Percentiles rank a stretch among this genome's conserved stretches.
phyloP scores from a whole-genome alignment of 169 alveolate genomes.

The Eimeria sp. region DNA sequence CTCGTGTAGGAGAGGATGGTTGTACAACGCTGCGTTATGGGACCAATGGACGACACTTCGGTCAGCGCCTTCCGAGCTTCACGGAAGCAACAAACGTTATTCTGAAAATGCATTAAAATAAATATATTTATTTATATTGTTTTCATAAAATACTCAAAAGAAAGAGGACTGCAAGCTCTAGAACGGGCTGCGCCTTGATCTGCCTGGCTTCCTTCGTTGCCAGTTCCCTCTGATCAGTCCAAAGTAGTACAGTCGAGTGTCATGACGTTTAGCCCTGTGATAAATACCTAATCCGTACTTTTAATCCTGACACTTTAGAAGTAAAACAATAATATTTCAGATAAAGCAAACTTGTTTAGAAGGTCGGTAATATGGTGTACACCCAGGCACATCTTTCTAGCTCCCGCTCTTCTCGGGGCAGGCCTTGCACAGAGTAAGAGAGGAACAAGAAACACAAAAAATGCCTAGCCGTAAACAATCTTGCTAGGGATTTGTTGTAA shows the following conservation, averaged over 20 bases:
- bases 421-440: too few relatives aligned
- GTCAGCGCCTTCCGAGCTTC: neutral
- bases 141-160: neutral
- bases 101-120: conserved; percentile 1
- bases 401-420: too few relatives aligned
- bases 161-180: neutral
- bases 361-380: neutral
- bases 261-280: neutral
- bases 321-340: neutral
- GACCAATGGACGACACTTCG: conserved; percentile 36
- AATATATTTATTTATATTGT: neutral
- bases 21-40: neutral
- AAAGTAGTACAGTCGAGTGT: conserved; percentile 6
- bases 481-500: too few relatives aligned
- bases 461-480: too few relatives aligned
- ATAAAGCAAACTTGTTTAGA: neutral
- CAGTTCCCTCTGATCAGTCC: neutral
- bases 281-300: neutral
- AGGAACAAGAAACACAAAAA: too few relatives aligned
- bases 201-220: neutral
- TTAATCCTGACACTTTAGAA: neutral
- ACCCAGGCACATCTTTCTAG: neutral
- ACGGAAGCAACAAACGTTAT: neutral
- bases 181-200: neutral
- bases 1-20: neutral